Percentiles rank a stretch among this genome's conserved stretches.
Conservation (phyloP, 345 rosid genomes). For the Rhodamnia argentea region DNA sequence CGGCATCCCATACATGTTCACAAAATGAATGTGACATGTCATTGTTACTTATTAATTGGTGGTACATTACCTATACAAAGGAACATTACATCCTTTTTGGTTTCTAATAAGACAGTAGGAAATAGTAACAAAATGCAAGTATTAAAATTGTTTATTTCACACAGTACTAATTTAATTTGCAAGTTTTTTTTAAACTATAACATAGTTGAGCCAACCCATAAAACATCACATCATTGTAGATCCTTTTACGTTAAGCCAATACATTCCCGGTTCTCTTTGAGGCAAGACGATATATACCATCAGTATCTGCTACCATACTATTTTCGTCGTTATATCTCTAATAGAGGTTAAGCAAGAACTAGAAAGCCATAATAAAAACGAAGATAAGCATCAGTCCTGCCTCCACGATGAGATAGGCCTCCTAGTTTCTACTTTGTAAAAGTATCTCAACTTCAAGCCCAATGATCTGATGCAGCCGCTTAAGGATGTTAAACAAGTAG, state of each 20-base stretch:
- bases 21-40: background rate
- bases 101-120: background rate
- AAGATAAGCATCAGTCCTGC: background rate
- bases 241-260: background rate
- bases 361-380: background rate
- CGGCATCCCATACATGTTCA: background rate
- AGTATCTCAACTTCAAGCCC: background rate
- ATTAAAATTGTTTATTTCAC: background rate
- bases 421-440: background rate
- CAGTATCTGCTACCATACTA: background rate
- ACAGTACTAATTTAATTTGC: background rate
- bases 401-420: background rate
- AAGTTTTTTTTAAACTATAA: background rate
- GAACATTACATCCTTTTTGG: background rate
- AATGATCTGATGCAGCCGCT: background rate
- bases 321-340: background rate
- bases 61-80: background rate
- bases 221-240: background rate
- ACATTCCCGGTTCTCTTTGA: background rate
- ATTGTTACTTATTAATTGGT: background rate
- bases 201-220: background rate
- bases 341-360: background rate
- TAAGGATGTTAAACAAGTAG: background rate
- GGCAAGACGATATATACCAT: background rate
- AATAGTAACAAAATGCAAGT: background rate